Percentiles rank a stretch among this genome's conserved stretches.
Conservation (phyloP, 768 basidiomycete species). For the Lentinula edodes region DNA sequence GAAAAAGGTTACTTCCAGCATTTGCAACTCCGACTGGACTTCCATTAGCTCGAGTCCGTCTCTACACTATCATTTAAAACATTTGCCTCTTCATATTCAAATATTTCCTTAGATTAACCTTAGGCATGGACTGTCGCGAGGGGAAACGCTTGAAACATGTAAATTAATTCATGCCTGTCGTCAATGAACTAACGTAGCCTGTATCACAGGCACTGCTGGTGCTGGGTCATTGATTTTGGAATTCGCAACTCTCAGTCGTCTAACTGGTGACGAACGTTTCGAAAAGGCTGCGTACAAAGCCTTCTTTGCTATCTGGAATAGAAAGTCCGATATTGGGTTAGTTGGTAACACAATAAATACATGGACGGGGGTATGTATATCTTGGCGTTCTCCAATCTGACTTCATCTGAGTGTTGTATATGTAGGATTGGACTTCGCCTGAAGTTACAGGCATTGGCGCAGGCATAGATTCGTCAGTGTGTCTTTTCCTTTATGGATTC, state of each 20-base stretch:
- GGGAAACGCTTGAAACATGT: conserved; percentile 86
- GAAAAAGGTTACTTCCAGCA: conserved; percentile 80
- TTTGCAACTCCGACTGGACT: conserved; percentile 90
- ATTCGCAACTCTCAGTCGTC: conserved; percentile 86
- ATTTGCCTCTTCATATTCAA: background rate
- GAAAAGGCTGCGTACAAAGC: conserved; percentile 88
- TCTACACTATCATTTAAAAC: conserved; percentile 2
- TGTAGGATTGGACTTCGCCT: conserved; percentile 69
- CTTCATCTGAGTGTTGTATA: conserved; percentile 8
- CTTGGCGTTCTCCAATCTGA: background rate
- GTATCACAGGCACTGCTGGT: conserved; percentile 71
- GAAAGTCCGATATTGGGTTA: conserved; percentile 76
- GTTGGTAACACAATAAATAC: conserved; percentile 89
- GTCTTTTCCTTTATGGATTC: background rate
- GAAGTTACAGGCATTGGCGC: conserved; percentile 84
- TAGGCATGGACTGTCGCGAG: conserved; percentile 66
- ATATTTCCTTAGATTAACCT: conserved; percentile 62
- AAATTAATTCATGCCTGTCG: conserved; percentile 23
- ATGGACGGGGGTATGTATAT: conserved; percentile 62
- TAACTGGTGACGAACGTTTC: conserved; percentile 86
- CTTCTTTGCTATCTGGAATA: conserved; percentile 92
- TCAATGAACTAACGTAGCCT: background rate
- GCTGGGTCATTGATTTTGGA: conserved; percentile 92
- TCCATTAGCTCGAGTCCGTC: conserved; percentile 79
- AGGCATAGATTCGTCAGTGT: conserved; percentile 44